phyloP scores from a whole-genome alignment of 1,139 yeast genomes.

The Candida sp. region DNA sequence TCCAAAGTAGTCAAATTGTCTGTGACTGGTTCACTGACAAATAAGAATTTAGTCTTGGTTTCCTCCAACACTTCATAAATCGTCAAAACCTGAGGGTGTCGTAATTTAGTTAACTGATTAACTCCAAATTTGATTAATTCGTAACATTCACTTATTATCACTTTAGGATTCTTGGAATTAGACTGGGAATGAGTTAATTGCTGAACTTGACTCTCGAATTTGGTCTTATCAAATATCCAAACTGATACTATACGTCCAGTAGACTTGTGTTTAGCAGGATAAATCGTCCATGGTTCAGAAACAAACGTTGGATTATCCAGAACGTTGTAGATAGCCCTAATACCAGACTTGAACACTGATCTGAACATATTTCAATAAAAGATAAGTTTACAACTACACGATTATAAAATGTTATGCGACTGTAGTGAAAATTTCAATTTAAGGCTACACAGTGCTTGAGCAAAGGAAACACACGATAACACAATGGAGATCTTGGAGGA shows the following conservation, averaged over 20 bases:
- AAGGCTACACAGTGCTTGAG: background rate
- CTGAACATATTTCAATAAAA: conserved; percentile 23
- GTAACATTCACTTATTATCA: conserved; percentile 35
- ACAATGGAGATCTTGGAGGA: conserved; percentile 55
- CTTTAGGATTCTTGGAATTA: conserved; percentile 35
- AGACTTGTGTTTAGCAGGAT: conserved; percentile 72
- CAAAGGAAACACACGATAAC: background rate
- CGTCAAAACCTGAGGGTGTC: conserved; percentile 84
- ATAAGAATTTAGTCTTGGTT: conserved; percentile 69
- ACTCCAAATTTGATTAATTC: conserved; percentile 50
- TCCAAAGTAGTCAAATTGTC: conserved; percentile 54
- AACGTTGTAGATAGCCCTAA: conserved; percentile 69
- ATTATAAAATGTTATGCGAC: background rate
- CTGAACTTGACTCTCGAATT: conserved; percentile 55
- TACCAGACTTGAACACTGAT: conserved; percentile 55
- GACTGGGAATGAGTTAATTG: conserved; percentile 48
- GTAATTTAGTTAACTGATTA: conserved; percentile 68
- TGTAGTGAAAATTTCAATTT: background rate
- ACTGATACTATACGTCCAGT: conserved; percentile 67
- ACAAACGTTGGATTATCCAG: conserved; percentile 72
- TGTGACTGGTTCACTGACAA: conserved; percentile 80
- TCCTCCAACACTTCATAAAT: conserved; percentile 88
- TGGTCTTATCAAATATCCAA: conserved; percentile 83
- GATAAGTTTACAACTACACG: background rate
- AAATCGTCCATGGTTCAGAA: conserved; percentile 83